Evolutionary conservation across 1,139 yeast species (phyloP).

Genomic region (Pichia sorboxylosa): DNA sequence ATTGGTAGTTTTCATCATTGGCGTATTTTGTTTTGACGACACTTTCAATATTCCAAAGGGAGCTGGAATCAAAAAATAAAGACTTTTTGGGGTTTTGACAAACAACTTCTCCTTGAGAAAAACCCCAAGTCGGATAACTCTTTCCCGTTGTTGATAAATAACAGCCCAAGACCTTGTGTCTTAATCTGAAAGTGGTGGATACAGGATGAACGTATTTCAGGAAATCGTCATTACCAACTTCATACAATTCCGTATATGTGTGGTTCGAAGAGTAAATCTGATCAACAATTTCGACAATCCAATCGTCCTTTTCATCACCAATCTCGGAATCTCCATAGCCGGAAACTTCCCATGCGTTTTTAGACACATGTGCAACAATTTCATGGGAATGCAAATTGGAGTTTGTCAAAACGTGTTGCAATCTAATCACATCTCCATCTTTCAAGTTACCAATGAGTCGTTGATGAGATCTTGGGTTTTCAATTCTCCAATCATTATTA

Average conservation of each 20-base stretch:
- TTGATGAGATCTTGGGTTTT: slow-evolving; percentile 28
- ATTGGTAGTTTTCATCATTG: slow-evolving; percentile 26
- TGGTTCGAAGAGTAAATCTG: slow-evolving; percentile 45
- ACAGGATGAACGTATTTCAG: slow-evolving; percentile 43
- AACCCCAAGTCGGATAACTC: slow-evolving; percentile 72
- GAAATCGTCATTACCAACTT: slow-evolving; percentile 24
- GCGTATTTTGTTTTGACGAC: slow-evolving; percentile 39
- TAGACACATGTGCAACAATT: slow-evolving; percentile 37
- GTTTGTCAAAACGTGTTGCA: slow-evolving; percentile 42
- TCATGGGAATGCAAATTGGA: slow-evolving; percentile 54
- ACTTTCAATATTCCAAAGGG: slow-evolving; percentile 76
- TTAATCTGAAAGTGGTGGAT: slow-evolving; percentile 56
- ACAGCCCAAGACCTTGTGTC: slow-evolving; percentile 54
- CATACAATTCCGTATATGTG: slow-evolving; percentile 27
- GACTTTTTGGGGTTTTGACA: slow-evolving; percentile 34
- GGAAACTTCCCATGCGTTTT: slow-evolving; percentile 45
- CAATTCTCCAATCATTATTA: slow-evolving; percentile 53
- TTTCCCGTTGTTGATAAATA: slow-evolving; percentile 64
- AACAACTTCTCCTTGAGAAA: slow-evolving; percentile 68
- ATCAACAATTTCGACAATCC: slow-evolving; percentile 55
- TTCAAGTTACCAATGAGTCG: slow-evolving; percentile 16
- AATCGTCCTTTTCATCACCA: slow-evolving; percentile 58
- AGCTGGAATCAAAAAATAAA: slow-evolving; percentile 43
- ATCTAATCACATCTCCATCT: slow-evolving; percentile 45
- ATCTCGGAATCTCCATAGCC: slow-evolving; percentile 48